Percentiles rank a stretch among this genome's conserved stretches.
phyloP scores from a whole-genome alignment of 352 stramenopile genomes.

The Globisporangium sylvaticum region DNA sequence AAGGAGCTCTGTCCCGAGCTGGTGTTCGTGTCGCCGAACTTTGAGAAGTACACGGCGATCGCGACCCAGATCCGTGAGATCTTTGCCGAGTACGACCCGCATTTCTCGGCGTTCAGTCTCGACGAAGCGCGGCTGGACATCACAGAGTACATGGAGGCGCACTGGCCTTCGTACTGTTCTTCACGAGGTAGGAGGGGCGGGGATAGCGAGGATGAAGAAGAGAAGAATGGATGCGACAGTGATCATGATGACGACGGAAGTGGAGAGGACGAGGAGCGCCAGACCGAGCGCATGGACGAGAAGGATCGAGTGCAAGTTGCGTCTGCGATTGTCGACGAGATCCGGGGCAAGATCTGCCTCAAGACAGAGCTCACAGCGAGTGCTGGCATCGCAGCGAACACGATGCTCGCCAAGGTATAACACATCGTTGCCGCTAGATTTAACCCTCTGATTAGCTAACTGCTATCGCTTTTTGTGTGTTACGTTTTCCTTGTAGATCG shows the following conservation, averaged over 20 bases:
- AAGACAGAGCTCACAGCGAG: conserved; percentile 92
- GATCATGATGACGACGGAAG: conserved; percentile 14
- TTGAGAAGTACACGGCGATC: conserved; percentile 89
- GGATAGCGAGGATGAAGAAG: background rate
- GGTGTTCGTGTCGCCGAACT: conserved; percentile 90
- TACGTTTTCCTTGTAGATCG: conserved; percentile 55
- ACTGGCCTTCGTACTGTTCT: conserved; percentile 49
- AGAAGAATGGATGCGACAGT: conserved; percentile 2
- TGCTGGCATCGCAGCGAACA: conserved; percentile 90
- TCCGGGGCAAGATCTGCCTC: conserved; percentile 79
- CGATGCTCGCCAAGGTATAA: conserved; percentile 90
- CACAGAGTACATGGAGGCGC: conserved; percentile 75
- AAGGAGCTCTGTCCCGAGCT: conserved; percentile 93
- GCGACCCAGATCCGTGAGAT: conserved; percentile 71
- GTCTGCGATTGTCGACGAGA: conserved; percentile 69
- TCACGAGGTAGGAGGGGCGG: conserved; percentile 1
- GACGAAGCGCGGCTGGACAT: conserved; percentile 96
- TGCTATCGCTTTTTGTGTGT: background rate
- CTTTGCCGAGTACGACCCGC: conserved; percentile 91
- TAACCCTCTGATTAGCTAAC: background rate
- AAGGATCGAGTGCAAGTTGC: conserved; percentile 33
- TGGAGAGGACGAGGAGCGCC: background rate
- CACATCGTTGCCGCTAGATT: background rate
- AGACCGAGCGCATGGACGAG: background rate
- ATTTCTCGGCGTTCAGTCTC: conserved; percentile 89